phyloP scores from a whole-genome alignment of 805 yeast species.

The Candida koratica region DNA sequence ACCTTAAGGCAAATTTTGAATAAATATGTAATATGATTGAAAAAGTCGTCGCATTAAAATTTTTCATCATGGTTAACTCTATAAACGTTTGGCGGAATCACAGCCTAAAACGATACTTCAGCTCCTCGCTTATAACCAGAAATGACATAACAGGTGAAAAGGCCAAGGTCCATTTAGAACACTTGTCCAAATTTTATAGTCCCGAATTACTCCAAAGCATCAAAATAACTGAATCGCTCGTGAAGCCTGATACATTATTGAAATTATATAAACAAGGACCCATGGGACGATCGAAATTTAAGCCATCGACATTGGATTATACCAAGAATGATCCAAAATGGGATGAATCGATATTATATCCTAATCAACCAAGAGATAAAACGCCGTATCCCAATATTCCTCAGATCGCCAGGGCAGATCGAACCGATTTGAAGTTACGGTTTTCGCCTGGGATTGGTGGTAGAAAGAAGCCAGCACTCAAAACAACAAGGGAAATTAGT shows the following conservation, averaged over 20 bases:
- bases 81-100: background rate
- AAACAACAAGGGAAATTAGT: conserved; percentile 35
- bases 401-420: conserved; percentile 50
- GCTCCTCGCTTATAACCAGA: conserved; percentile 1
- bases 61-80: conserved; percentile 4
- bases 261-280: conserved; percentile 31
- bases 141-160: conserved; percentile 6
- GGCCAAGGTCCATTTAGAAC: conserved; percentile 45
- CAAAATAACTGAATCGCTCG: conserved; percentile 70
- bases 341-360: conserved; percentile 57
- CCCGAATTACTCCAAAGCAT: conserved; percentile 79
- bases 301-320: conserved; percentile 58
- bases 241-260: conserved; percentile 61
- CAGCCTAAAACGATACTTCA: conserved; percentile 4
- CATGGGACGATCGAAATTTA: conserved; percentile 45
- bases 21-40: background rate
- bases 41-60: conserved; percentile 2
- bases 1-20: no score
- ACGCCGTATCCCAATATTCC: conserved; percentile 59
- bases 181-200: conserved; percentile 71
- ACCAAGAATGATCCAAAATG: conserved; percentile 68
- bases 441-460: conserved; percentile 23
- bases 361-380: conserved; percentile 45
- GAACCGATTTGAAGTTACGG: conserved; percentile 36
- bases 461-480: conserved; percentile 14